Evolutionary conservation across 192 early-diverging fungal species (phyloP), one percentile per base, ranked within the genome.

Genomic region (Endogone sp.): DNA sequence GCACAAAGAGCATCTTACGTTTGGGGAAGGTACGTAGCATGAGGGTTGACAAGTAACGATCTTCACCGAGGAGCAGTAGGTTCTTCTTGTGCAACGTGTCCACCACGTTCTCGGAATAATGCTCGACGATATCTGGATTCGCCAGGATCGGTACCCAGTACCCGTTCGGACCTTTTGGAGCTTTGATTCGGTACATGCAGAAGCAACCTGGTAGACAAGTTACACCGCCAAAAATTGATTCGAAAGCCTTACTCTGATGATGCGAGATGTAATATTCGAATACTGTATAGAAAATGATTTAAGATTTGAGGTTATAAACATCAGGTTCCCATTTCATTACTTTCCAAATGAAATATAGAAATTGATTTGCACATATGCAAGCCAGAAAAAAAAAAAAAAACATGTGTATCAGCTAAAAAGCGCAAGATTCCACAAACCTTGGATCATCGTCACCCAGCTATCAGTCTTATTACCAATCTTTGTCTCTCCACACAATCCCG

Each of bases 401-500:
- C n/a, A n/a, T n/a, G n/a, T n/a, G n/a, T 49, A 49, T 49, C 37
- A 49, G 37, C 60, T 16, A 65, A 23, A 16, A 37, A 82, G 83
- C 44, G 82, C 79, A 2, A 29, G 23, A 1, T 10, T 10, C 27
- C 59, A 60, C 56, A 56, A 67, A 78, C 72, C 76, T 80, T 97
- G 96, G 74, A 99, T 99, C 79, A 88, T 89, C 1, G 93, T 92
- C 8, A 95, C 92, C 91, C 92, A 92, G 29, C 82, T 86, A 62
- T 90, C 89, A 2, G 79, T 84, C 83, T 96, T 96, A 85, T 99
- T 99, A 32, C 86, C 90, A 77, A 99, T 95, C 75, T 94, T 86
- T 21, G 97, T 96, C 79, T 99, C 97, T 65, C 97, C 95, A 81
- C 97, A 97, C 30, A 97, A 81, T 3, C 97, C 97, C 83, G 94